Conservation (phyloP, 345 rosid genomes). For the Jatropha curcas region DNA sequence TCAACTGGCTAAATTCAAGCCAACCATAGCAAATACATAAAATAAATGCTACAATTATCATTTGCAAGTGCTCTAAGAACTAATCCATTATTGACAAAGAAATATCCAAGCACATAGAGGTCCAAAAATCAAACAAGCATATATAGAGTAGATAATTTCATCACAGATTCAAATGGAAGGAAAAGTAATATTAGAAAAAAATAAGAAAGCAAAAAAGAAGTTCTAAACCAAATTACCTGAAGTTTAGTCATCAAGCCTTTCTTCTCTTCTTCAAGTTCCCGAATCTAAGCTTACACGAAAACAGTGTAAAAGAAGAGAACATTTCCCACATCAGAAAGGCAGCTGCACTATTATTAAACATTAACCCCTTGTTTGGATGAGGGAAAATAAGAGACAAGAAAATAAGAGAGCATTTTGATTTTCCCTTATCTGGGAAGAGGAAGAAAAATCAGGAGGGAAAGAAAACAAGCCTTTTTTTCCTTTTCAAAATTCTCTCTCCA, state of each 20-base stretch:
- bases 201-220: slow-evolving; percentile 1
- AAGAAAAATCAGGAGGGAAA: no score
- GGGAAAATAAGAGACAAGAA: no score
- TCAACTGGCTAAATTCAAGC: not conserved
- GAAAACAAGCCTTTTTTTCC: no score
- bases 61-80: not conserved
- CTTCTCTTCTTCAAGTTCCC: slow-evolving; percentile 98
- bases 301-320: slow-evolving; percentile 21
- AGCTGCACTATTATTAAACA: slow-evolving; percentile 18
- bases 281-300: slow-evolving; percentile 55
- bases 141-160: not conserved
- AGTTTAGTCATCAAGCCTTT: slow-evolving; percentile 87
- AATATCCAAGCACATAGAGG: not conserved
- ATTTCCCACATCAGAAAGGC: slow-evolving; percentile 18
- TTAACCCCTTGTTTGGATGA: no score
- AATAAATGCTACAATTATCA: not conserved
- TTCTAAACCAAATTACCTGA: slow-evolving; percentile 64
- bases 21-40: not conserved
- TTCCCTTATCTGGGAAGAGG: no score
- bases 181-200: not conserved
- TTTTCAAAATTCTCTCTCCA: no score
- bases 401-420: no score
- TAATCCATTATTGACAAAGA: not conserved
- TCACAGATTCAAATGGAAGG: not conserved
- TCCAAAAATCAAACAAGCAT: not conserved